A percentile compares a stretch with the other conserved stretches of the same genome.
These are phyloP conservation scores for Rhizopus stolonifer DNA, from an alignment of 371 early-diverging fungal genomes.

Conservation along the genomic window DNA sequence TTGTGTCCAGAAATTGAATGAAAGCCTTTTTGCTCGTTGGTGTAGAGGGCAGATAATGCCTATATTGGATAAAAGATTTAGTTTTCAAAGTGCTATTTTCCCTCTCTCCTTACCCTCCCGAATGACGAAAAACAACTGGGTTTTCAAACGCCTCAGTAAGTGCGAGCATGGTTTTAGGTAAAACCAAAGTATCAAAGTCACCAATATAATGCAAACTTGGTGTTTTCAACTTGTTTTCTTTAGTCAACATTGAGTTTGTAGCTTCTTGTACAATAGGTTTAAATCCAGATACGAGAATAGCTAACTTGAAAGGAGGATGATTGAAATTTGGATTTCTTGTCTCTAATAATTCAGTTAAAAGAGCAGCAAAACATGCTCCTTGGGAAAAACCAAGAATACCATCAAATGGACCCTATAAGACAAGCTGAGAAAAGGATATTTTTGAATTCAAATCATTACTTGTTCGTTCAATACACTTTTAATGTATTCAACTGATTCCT, in stretches of 20 bases:
- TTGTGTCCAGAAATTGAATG: constrained; percentile 2
- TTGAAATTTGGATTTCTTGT: constrained; percentile 10
- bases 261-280: constrained; percentile 35
- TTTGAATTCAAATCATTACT: constrained; percentile 18
- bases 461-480: constrained; percentile 41
- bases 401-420: constrained; percentile 60
- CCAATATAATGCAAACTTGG: constrained; percentile 67
- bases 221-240: constrained; percentile 29
- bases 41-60: constrained; percentile 22
- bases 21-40: constrained; percentile 19
- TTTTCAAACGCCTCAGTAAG: constrained; percentile 34
- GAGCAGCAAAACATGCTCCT: constrained; percentile 60
- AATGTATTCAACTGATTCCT: constrained; percentile 47
- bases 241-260: constrained; percentile 13
- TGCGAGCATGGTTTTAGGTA: constrained; percentile 31
- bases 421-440: neutral
- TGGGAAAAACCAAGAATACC: constrained; percentile 72
- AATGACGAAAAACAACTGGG: constrained; percentile 28
- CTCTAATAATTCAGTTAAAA: constrained; percentile 46
- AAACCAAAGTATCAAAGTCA: constrained; percentile 42
- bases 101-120: constrained; percentile 41
- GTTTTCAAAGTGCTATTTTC: constrained; percentile 24
- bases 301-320: constrained; percentile 50
- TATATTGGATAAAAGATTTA: neutral
- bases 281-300: constrained; percentile 59